Base-by-base conservation (phyloP, 2,329 filamentous ascomycete genomes). In the Aspergillus carbonarius region DNA sequence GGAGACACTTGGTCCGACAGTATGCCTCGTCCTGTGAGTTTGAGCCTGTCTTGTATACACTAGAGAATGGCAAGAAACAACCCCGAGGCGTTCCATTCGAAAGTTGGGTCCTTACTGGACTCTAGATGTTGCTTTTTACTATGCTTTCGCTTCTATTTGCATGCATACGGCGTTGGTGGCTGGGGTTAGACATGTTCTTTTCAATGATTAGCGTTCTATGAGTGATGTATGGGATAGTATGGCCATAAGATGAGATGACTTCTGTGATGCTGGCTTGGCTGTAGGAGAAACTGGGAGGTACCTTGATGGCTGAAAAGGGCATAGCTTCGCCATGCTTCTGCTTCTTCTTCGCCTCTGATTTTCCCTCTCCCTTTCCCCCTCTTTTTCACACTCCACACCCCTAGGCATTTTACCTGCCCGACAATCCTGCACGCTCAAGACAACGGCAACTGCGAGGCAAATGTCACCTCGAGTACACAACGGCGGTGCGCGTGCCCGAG, bases 1-100 rank as follows among this genome's bases (percentile, higher is more conserved):
- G 82, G 82, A 74, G 82, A 10, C 73, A 78, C 47, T 64, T 83
- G 58, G 72, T 83, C 27, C 64, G 70, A 27, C 64, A 65, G 54
- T 78, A 76, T 65, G 73, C 69, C 7, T 65, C 69, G 9, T 70
- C 70, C 8, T 76, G 76, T 39, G 77, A 76, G 46, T 79, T 79
- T 59, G 72, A 77, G 66, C 73, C 78, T 2, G 65, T 74, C 12
- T 62, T 76, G 42, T 73, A 74, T 59, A 63, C 64, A 9, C 63
- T 60, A 44, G 59, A 68, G 13, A 69, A 72, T 55, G 71, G 72
- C 8, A 69, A 68, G 58, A 66, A 64, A 51, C 61, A 63, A 23
- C 62, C 69, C 39, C 65, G 77, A 47, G 77, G 73, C 13, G 62
- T 72, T 18, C 72, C 73, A 0, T 78, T 77, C 63, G 78, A 81